Evolutionary conservation across 306 rosid genomes (phyloP).

Genomic region (Vicia sativa): DNA sequence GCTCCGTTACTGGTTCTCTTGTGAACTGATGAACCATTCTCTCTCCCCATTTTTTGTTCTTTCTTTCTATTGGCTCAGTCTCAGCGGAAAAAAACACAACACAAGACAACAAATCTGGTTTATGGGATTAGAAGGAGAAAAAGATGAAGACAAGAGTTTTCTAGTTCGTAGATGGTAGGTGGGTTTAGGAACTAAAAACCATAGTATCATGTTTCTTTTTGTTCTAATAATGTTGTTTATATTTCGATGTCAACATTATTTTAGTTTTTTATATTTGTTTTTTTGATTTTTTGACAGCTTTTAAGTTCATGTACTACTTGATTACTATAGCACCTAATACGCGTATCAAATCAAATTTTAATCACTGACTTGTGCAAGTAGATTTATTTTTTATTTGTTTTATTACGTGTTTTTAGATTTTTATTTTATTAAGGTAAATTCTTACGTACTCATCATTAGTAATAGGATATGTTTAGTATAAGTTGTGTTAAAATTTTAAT

Average conservation of each 20-base stretch:
- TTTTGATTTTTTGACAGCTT: no score
- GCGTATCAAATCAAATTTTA: background rate
- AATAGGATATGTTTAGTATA: no score
- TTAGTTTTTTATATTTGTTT: background rate
- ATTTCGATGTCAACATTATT: background rate
- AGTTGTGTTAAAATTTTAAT: no score
- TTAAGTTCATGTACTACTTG: background rate
- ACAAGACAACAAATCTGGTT: background rate
- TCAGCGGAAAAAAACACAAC: background rate
- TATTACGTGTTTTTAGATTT: no score
- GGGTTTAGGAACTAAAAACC: constrained; percentile 1
- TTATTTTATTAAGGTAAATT: no score
- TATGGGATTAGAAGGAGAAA: background rate
- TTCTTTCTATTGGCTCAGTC: background rate
- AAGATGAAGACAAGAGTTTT: background rate
- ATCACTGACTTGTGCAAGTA: background rate
- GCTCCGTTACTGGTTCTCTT: constrained; percentile 47
- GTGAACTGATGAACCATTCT: constrained; percentile 49
- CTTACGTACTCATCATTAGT: no score
- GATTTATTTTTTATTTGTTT: background rate
- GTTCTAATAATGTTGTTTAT: background rate
- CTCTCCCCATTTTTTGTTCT: constrained; percentile 54
- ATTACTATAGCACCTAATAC: background rate
- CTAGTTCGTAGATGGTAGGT: no score
- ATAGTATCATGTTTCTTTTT: background rate